A percentile compares a stretch with the other conserved stretches of the same genome.
phyloP scores from a whole-genome alignment of 768 basidiomycete species.

The Pulveroboletus sp. region DNA sequence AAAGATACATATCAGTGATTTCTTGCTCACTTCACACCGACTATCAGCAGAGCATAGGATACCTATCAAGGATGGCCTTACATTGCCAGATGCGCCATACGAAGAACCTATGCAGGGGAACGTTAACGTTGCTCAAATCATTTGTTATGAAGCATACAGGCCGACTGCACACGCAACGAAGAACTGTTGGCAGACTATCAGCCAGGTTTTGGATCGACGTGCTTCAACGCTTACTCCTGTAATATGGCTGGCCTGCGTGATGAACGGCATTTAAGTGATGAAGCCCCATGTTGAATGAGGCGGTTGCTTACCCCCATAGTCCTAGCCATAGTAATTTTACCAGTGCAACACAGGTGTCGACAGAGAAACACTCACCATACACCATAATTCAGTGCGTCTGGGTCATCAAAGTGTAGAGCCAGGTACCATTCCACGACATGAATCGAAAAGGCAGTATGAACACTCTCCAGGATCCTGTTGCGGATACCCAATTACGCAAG shows the following conservation, averaged over 20 bases:
- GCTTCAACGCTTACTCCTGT: conserved; percentile 6
- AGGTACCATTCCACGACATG: conserved; percentile 14
- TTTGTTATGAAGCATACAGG: background rate
- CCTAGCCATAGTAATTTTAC: conserved; percentile 1
- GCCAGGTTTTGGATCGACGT: background rate
- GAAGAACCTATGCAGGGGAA: conserved; percentile 6
- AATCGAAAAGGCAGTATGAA: conserved; percentile 13
- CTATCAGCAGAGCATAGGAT: background rate
- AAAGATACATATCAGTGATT: conserved; percentile 4
- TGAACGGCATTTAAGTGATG: background rate
- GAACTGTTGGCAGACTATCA: background rate
- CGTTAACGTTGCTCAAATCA: background rate
- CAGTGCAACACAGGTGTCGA: background rate
- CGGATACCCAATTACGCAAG: too few relatives aligned
- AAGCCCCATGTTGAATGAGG: background rate
- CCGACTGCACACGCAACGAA: conserved; percentile 1
- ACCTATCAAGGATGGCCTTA: background rate
- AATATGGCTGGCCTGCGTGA: conserved; percentile 4
- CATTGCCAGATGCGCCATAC: conserved; percentile 20
- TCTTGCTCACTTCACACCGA: conserved; percentile 8
- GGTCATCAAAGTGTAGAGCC: conserved; percentile 13
- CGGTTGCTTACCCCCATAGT: conserved; percentile 5
- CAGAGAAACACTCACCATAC: conserved; percentile 8
- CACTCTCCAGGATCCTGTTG: conserved; percentile 11
- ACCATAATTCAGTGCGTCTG: background rate